Conservation (phyloP, 805 yeast genomes). For the Metschnikowia koreensis region DNA sequence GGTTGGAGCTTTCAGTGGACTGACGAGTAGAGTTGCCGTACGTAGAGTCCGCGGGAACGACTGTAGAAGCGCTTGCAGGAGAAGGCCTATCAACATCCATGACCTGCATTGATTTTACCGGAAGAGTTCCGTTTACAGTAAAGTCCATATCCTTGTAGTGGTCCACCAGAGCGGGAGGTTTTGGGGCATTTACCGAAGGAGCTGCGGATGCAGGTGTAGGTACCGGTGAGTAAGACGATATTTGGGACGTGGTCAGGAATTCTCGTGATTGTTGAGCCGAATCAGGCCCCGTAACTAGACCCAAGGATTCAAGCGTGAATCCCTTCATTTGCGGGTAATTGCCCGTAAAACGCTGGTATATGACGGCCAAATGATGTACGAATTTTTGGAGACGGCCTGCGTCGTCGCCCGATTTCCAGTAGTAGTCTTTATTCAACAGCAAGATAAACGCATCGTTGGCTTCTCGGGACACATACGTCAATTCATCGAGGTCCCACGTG, state of each 20-base stretch:
- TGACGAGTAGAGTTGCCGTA: background rate
- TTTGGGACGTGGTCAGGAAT: too few relatives aligned
- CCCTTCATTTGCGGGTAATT: slow-evolving; percentile 39
- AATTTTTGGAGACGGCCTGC: slow-evolving; percentile 35
- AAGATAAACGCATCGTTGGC: slow-evolving; percentile 58
- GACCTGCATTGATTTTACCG: slow-evolving; percentile 42
- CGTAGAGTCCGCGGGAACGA: background rate
- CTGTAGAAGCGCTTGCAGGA: background rate
- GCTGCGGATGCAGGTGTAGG: background rate
- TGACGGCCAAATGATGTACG: slow-evolving; percentile 30
- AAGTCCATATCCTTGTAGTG: slow-evolving; percentile 38
- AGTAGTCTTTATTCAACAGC: slow-evolving; percentile 72
- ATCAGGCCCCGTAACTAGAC: slow-evolving; percentile 14
- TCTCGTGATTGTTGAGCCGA: too few relatives aligned
- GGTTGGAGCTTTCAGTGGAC: slow-evolving; percentile 1
- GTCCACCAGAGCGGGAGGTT: slow-evolving; percentile 11
- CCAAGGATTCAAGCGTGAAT: slow-evolving; percentile 32
- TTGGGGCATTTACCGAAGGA: background rate
- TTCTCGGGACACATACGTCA: slow-evolving; percentile 52
- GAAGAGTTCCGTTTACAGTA: slow-evolving; percentile 42
- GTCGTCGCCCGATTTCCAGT: slow-evolving; percentile 57
- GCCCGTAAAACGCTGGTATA: slow-evolving; percentile 36
- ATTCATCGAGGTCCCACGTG: slow-evolving; percentile 82
- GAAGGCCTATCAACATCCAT: slow-evolving; percentile 29
- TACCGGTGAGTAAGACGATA: background rate